These are phyloP conservation scores for Pisolithus sp. DNA, from an alignment of 768 basidiomycete genomes.

Conservation along the genomic window DNA sequence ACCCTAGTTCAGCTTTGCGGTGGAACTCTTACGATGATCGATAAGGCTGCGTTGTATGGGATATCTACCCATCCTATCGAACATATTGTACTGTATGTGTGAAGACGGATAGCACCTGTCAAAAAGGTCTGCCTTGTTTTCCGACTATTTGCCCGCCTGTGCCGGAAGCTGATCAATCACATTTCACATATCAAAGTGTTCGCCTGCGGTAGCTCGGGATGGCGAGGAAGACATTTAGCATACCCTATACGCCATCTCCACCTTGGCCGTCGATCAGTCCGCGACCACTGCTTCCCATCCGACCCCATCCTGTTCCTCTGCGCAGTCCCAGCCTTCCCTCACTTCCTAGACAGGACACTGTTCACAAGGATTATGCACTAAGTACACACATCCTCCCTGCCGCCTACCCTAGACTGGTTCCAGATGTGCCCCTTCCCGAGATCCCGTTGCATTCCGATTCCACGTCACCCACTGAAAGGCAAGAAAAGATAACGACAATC, in stretches of 20 bases:
- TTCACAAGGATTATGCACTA: constrained; percentile 19
- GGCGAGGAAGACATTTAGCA: constrained; percentile 5
- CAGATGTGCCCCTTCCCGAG: constrained; percentile 17
- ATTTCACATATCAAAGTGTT: too few relatives aligned
- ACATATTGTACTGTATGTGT: too few relatives aligned
- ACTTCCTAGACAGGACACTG: constrained; percentile 12
- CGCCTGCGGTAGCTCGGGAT: neutral
- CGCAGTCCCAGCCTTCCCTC: constrained; percentile 13
- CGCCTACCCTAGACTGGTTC: constrained; percentile 19
- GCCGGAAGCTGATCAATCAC: too few relatives aligned
- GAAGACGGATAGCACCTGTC: too few relatives aligned
- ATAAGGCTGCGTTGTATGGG: too few relatives aligned
- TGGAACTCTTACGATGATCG: too few relatives aligned
- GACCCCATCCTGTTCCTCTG: constrained; percentile 8
- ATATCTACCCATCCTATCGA: too few relatives aligned
- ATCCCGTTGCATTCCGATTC: constrained; percentile 9
- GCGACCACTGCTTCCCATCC: constrained; percentile 14
- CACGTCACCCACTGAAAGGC: constrained; percentile 7
- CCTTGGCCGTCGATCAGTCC: constrained; percentile 18
- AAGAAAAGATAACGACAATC: constrained; percentile 5
- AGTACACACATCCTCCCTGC: constrained; percentile 27
- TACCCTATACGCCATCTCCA: constrained; percentile 13
- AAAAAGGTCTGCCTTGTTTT: too few relatives aligned
- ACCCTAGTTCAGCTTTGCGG: too few relatives aligned
- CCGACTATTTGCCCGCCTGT: too few relatives aligned